Conservation (phyloP, 495 filamentous ascomycete species). For the Cercophora newfieldiana region DNA sequence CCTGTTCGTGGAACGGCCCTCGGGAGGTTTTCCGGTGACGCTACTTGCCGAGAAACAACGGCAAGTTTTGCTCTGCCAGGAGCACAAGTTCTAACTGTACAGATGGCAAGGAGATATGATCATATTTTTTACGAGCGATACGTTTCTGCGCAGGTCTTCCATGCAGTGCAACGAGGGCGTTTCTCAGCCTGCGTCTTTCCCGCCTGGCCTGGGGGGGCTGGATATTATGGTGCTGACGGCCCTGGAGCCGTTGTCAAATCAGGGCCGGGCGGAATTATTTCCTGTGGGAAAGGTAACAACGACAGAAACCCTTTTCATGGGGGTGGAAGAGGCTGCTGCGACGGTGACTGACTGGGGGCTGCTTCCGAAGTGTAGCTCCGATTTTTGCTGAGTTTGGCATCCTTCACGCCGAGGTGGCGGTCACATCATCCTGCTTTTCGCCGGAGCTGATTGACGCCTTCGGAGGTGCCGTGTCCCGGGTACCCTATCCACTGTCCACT, state of each 20-base stretch:
- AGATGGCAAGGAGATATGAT: not conserved
- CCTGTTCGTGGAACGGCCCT: not conserved
- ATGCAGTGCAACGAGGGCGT: not conserved
- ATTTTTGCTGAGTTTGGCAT: not conserved
- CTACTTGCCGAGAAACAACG: not conserved
- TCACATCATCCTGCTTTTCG: not conserved
- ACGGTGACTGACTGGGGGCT: not conserved
- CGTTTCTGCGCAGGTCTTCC: not conserved
- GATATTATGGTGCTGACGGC: not conserved
- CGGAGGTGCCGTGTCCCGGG: not conserved
- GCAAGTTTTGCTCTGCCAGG: not conserved
- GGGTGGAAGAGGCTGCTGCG: too few relatives aligned
- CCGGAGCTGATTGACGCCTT: not conserved
- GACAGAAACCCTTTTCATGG: too few relatives aligned
- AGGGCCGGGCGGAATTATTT: not conserved
- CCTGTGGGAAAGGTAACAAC: not conserved
- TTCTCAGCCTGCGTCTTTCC: not conserved
- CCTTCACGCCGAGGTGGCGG: not conserved
- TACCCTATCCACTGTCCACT: constrained; percentile 9
- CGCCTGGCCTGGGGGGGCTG: too few relatives aligned
- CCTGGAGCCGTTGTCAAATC: not conserved
- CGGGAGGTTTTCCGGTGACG: not conserved
- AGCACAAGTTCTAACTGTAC: too few relatives aligned
- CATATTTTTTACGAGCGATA: not conserved
- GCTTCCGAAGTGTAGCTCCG: not conserved